phyloP scores from a whole-genome alignment of 495 filamentous ascomycete species.

The Trichoderma gamsii region DNA sequence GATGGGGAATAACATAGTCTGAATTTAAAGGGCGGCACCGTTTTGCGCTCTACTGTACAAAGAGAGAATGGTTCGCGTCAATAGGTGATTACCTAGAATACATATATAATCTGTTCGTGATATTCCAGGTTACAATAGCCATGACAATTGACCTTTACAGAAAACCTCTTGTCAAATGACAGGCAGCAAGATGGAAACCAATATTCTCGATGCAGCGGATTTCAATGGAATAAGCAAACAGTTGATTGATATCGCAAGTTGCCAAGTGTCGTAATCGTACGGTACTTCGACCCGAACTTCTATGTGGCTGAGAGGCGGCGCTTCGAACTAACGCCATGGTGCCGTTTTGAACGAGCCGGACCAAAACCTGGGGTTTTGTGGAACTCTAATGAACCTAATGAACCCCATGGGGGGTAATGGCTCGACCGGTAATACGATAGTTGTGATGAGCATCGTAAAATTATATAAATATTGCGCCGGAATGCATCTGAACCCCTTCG shows the following conservation, averaged over 20 bases:
- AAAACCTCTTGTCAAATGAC: too few species aligned
- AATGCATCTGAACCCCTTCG: not conserved
- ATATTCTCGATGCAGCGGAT: too few species aligned
- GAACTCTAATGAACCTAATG: not conserved
- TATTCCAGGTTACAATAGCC: too few species aligned
- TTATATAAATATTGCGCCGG: not conserved
- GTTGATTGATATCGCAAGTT: not conserved
- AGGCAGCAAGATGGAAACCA: too few species aligned
- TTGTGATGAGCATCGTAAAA: not conserved
- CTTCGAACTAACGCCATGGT: not conserved
- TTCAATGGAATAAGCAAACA: not conserved
- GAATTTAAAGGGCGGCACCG: not conserved
- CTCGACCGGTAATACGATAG: not conserved
- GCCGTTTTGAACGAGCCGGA: not conserved
- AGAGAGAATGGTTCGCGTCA: too few species aligned
- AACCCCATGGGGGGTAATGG: conserved; percentile 7
- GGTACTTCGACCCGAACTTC: not conserved
- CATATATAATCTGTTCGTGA: too few species aligned
- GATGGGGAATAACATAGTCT: not conserved
- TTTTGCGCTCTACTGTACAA: not conserved
- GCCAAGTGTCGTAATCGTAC: not conserved
- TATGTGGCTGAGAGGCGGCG: not conserved
- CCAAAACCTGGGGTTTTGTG: conserved; percentile 1
- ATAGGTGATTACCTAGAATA: too few species aligned
- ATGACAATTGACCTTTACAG: too few species aligned